Conservation (phyloP, 2,329 filamentous ascomycete species). For the Fusarium haematococcum region DNA sequence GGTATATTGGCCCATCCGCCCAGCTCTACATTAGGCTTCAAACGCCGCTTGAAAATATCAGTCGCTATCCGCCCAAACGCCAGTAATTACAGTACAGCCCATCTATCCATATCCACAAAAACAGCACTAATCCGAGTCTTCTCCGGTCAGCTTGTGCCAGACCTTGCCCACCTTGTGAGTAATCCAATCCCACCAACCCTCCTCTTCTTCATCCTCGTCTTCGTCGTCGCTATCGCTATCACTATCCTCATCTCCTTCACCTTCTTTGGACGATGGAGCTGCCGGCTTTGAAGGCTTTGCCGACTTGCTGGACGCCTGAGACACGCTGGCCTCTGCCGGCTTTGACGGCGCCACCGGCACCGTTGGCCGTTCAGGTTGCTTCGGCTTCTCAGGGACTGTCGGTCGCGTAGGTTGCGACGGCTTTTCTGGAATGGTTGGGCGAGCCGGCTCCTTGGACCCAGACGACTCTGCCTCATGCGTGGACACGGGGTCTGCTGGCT, state of each 20-base stretch:
- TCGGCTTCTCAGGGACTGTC: slow-evolving; percentile 27
- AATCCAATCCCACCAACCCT: slow-evolving; percentile 65
- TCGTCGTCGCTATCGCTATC: slow-evolving; percentile 27
- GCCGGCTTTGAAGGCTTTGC: slow-evolving; percentile 29
- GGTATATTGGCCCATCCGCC: slow-evolving; percentile 4
- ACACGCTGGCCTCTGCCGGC: slow-evolving; percentile 33
- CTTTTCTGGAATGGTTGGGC: slow-evolving; percentile 30
- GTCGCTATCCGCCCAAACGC: slow-evolving; percentile 26
- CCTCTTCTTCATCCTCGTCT: slow-evolving; percentile 46
- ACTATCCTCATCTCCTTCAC: slow-evolving; percentile 21
- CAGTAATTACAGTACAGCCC: slow-evolving; percentile 10
- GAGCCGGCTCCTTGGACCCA: slow-evolving; percentile 27
- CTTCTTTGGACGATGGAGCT: slow-evolving; percentile 24
- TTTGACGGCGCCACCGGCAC: slow-evolving; percentile 21
- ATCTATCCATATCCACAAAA: neutral
- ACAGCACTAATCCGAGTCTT: slow-evolving; percentile 27
- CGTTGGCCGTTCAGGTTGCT: slow-evolving; percentile 22
- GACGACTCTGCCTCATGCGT: slow-evolving; percentile 12
- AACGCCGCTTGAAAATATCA: slow-evolving; percentile 22
- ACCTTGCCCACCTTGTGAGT: slow-evolving; percentile 59
- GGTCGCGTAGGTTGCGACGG: neutral
- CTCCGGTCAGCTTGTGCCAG: slow-evolving; percentile 58
- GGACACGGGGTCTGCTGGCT: slow-evolving; percentile 66
- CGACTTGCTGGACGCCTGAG: slow-evolving; percentile 33
- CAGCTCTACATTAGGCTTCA: neutral